A percentile compares a stretch with the other conserved stretches of the same genome.
These are phyloP conservation scores for Dalbergia cultrata DNA, from an alignment of 306 rosid species.

Conservation along the genomic window DNA sequence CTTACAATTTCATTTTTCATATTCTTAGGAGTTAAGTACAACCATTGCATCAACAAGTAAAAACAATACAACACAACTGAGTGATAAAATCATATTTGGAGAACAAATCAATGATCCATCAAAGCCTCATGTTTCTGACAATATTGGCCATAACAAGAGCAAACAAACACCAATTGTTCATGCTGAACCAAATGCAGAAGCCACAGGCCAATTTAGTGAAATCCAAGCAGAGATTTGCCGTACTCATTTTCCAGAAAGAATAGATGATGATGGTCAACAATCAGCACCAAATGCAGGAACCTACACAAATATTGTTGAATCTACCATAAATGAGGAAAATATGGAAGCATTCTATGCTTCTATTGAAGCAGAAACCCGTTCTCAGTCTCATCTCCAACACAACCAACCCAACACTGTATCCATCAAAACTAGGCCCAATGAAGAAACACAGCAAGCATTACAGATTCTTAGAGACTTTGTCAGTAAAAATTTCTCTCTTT, in stretches of 20 bases:
- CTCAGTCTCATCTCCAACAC: neutral
- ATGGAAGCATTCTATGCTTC: slow-evolving; percentile 48
- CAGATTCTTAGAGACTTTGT: slow-evolving; percentile 17
- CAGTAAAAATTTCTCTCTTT: slow-evolving; percentile 20
- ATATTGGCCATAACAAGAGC: neutral
- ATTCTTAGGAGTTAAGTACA: slow-evolving; percentile 8
- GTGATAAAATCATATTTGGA: slow-evolving; percentile 17
- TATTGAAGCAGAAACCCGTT: slow-evolving; percentile 32
- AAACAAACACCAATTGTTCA: neutral
- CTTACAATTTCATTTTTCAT: neutral
- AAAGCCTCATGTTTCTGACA: neutral
- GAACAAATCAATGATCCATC: neutral
- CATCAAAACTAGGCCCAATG: slow-evolving; percentile 26
- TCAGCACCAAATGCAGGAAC: slow-evolving; percentile 5
- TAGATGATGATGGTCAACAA: neutral
- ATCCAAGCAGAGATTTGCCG: neutral
- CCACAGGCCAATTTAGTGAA: neutral
- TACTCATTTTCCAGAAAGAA: neutral
- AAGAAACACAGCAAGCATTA: slow-evolving; percentile 43
- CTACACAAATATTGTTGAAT: neutral
- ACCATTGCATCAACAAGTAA: slow-evolving; percentile 11
- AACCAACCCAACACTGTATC: neutral
- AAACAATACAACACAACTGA: neutral
- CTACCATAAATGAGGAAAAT: slow-evolving; percentile 15
- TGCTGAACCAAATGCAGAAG: slow-evolving; percentile 1